phyloP scores from a whole-genome alignment of 129 eudicot species.

The Flaveria brownii region DNA sequence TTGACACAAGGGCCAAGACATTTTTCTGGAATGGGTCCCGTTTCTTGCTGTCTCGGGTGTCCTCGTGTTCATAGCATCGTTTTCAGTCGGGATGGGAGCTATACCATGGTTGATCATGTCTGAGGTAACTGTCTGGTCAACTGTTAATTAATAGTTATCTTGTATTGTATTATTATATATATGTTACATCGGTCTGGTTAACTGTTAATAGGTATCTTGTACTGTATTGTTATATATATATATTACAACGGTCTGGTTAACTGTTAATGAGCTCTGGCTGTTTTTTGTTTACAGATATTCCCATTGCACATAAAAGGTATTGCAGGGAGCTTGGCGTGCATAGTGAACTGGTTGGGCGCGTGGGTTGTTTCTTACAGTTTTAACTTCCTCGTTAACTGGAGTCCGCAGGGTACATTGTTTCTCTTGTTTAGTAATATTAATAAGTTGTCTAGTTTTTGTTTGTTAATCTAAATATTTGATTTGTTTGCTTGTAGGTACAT shows the following conservation, averaged over 20 bases:
- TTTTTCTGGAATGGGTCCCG: constrained; percentile 59
- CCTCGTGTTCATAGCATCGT: constrained; percentile 59
- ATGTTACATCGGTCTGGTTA: background rate
- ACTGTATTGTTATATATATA: too few species aligned
- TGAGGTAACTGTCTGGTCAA: constrained; percentile 50
- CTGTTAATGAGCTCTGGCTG: background rate
- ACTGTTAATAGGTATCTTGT: too few species aligned
- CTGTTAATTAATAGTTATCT: too few species aligned
- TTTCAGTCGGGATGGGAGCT: constrained; percentile 89
- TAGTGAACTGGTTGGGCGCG: constrained; percentile 87
- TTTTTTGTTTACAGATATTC: constrained; percentile 54
- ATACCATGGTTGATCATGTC: constrained; percentile 96
- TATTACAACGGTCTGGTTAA: background rate
- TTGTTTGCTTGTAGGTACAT: constrained; percentile 52
- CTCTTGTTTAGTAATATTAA: background rate
- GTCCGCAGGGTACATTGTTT: constrained; percentile 54
- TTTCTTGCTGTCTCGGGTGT: constrained; percentile 72
- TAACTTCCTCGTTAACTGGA: constrained; percentile 79
- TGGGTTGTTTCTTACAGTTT: constrained; percentile 81
- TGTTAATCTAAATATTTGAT: constrained; percentile 7
- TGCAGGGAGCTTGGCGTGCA: constrained; percentile 73
- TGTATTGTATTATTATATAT: too few species aligned
- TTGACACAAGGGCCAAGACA: constrained; percentile 46
- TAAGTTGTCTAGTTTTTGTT: background rate
- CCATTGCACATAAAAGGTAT: constrained; percentile 75